Conservation (phyloP, 2,329 filamentous ascomycete genomes). For the Trichophaea hybrida region DNA sequence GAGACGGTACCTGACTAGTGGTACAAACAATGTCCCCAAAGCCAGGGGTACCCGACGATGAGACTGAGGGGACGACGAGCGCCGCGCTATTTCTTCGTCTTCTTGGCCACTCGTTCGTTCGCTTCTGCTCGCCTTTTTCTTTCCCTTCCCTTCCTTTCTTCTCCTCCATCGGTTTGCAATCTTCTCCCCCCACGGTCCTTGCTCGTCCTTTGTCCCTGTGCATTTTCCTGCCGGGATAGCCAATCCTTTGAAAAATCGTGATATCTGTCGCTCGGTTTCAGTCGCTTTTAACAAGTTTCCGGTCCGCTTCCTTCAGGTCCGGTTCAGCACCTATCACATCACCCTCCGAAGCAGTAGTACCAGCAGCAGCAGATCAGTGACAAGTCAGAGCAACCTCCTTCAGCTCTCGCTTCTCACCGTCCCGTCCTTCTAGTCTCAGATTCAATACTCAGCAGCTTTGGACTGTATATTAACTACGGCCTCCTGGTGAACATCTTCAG, state of each 20-base stretch:
- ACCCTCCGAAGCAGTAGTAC: background rate
- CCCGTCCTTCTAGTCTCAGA: background rate
- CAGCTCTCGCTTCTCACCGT: slow-evolving; percentile 11
- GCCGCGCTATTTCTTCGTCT: background rate
- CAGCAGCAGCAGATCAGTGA: background rate
- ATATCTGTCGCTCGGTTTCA: background rate
- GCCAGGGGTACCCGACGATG: background rate
- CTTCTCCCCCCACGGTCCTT: background rate
- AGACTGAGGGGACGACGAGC: background rate
- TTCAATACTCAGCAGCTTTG: slow-evolving; percentile 7
- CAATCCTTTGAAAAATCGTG: background rate
- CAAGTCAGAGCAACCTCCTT: slow-evolving; percentile 20
- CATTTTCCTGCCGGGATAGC: background rate
- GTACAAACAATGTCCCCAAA: background rate
- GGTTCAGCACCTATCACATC: background rate
- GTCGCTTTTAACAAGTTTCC: background rate
- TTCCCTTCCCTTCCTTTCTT: background rate
- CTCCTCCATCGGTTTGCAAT: background rate
- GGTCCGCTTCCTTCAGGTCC: slow-evolving; percentile 2
- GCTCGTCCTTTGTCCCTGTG: background rate
- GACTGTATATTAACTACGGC: slow-evolving; percentile 18
- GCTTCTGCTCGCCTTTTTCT: background rate
- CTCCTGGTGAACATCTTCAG: slow-evolving; percentile 7
- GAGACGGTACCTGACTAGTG: background rate
- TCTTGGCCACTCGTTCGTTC: background rate